A percentile compares a stretch with the other conserved stretches of the same genome.
phyloP scores from a whole-genome alignment of 805 yeast genomes.

The Lipomyces sp. region DNA sequence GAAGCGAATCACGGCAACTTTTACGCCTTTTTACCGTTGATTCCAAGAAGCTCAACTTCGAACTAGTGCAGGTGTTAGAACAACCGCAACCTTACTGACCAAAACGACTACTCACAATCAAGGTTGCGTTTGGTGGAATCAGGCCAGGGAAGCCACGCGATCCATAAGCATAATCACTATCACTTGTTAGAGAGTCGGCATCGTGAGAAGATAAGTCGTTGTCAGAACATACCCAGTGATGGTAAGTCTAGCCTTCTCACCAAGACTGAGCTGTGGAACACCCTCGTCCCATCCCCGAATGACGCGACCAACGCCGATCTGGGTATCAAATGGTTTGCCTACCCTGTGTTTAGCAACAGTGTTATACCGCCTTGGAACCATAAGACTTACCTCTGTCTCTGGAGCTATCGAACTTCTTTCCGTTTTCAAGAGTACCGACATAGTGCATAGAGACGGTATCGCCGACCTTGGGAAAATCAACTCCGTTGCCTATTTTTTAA shows the following conservation, averaged over 20 bases:
- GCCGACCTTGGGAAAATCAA: slow-evolving; percentile 82
- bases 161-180: slow-evolving; percentile 85
- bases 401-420: slow-evolving; percentile 94
- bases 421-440: slow-evolving; percentile 93
- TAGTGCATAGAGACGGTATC: slow-evolving; percentile 93
- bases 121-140: slow-evolving; percentile 95
- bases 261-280: slow-evolving; percentile 87
- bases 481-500: slow-evolving; percentile 68
- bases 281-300: slow-evolving; percentile 97
- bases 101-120: slow-evolving; percentile 51
- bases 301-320: slow-evolving; percentile 94
- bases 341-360: neutral
- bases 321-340: slow-evolving; percentile 88
- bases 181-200: neutral
- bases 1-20: neutral
- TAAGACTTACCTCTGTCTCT: slow-evolving; percentile 67
- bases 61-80: slow-evolving; percentile 36
- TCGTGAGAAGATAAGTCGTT: neutral
- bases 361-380: neutral
- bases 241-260: slow-evolving; percentile 89
- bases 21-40: slow-evolving; percentile 38
- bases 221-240: slow-evolving; percentile 61
- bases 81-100: neutral
- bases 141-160: slow-evolving; percentile 94
- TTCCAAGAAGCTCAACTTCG: slow-evolving; percentile 47